Evolutionary conservation across 768 basidiomycete genomes (phyloP), one percentile per base, ranked within the genome.

Genomic region (Lactarius trivialis): DNA sequence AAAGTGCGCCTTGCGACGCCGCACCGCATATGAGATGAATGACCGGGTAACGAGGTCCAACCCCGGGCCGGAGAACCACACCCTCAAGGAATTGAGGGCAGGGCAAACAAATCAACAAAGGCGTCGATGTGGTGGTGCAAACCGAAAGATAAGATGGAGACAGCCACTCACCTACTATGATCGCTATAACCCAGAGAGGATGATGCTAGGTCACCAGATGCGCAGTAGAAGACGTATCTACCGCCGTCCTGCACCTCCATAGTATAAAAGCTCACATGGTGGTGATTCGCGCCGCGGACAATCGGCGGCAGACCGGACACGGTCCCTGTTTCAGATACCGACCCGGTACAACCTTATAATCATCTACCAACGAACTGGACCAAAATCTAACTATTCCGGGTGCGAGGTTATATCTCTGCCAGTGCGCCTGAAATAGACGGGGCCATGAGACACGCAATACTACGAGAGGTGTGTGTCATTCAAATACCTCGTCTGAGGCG

Each of bases 261-360:
- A 51, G n/a, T n/a, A n/a, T n/a, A n/a, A 51, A 7, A 51, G 9
- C 17, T 30, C 28, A 32, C 26, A 51, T 15, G 12, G 43, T 33
- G 8, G 17, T 51, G 60, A 37, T 49, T 60, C 60, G 26, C 60
- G 26, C 60, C 60, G 60, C 45, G 60, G 60, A n/a, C 26, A 7
- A 55, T 55, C 34, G 34, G 28, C 30, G 30, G 30, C 24, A 26
- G 48, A 17, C 48, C 39, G 8, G 19, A 41, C 39, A n/a, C 39
- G 30, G 30, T 30, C 6, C 6, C 12, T 5, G 45, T 24, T 45
- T 45, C 45, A 48, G 21, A 24, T 48, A 14, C 43, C 45, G 21
- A 48, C 21, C n/a, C 11, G 6, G 11, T 11, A 24, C 45, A 19
- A 14, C 45, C 26, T 12, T 24, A 24, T 48, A 48, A 48, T 48